Evolutionary conservation across 1,284 basidiomycete genomes (phyloP).

Genomic region (Fereydounia khargensis): DNA sequence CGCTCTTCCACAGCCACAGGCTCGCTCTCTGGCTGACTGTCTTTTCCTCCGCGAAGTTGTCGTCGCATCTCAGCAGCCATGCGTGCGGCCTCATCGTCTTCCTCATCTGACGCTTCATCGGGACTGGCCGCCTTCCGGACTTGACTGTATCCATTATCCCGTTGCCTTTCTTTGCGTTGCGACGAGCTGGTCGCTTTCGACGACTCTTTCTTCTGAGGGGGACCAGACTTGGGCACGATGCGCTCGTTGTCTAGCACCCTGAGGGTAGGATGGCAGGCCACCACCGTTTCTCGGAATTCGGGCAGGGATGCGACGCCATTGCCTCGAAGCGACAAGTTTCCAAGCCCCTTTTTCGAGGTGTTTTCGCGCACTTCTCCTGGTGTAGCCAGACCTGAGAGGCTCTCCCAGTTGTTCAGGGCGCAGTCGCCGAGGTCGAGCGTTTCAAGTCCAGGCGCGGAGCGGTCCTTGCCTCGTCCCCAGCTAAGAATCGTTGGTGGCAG

Average conservation of each 20-base stretch:
- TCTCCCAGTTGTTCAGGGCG: constrained; percentile 34
- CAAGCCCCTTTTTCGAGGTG: constrained; percentile 30
- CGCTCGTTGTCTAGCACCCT: constrained; percentile 41
- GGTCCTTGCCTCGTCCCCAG: constrained; percentile 49
- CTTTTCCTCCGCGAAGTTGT: not conserved
- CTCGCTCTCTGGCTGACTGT: not conserved
- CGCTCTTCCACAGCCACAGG: too few relatives aligned
- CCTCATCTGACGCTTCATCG: constrained; percentile 5
- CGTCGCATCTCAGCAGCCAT: constrained; percentile 21
- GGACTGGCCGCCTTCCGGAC: not conserved
- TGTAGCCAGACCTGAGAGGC: too few relatives aligned
- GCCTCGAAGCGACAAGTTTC: constrained; percentile 37
- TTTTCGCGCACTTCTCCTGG: too few relatives aligned
- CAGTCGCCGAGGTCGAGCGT: constrained; percentile 48
- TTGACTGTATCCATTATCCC: not conserved
- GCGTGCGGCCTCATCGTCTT: constrained; percentile 19
- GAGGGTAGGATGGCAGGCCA: constrained; percentile 22
- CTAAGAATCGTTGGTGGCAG: constrained; percentile 33
- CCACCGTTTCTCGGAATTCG: constrained; percentile 30
- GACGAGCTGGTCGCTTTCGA: not conserved
- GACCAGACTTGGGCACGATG: constrained; percentile 10
- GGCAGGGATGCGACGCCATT: constrained; percentile 28
- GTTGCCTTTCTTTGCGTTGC: not conserved
- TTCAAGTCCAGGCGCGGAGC: constrained; percentile 38
- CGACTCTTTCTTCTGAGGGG: not conserved